Evolutionary conservation across 495 filamentous ascomycete species (phyloP).

Genomic region (Ramalina peruviana): DNA sequence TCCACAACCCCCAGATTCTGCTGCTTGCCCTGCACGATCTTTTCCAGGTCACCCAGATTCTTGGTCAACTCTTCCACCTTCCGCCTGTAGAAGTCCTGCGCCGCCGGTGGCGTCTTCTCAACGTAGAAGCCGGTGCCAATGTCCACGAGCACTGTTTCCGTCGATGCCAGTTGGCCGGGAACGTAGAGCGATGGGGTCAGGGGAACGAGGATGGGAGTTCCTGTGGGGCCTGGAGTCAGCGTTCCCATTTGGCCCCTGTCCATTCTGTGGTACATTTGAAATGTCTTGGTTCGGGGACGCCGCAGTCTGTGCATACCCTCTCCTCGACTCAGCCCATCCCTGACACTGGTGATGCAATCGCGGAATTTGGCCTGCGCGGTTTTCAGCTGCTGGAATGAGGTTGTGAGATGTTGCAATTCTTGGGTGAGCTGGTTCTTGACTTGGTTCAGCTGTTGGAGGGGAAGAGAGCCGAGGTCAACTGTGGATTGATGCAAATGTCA

Average conservation of each 20-base stretch:
- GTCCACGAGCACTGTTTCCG: constrained; percentile 79
- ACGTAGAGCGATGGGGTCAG: constrained; percentile 91
- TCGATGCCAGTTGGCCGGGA: constrained; percentile 61
- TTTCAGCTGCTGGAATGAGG: constrained; percentile 76
- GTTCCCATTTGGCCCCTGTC: constrained; percentile 8
- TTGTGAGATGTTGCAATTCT: constrained; percentile 84
- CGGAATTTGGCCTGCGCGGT: constrained; percentile 81
- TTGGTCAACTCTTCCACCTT: constrained; percentile 69
- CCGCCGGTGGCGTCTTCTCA: constrained; percentile 75
- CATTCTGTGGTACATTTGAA: neutral
- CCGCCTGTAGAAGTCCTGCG: constrained; percentile 66
- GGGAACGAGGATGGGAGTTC: constrained; percentile 68
- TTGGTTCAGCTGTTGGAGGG: constrained; percentile 35
- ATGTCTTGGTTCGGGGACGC: neutral
- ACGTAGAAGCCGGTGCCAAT: constrained; percentile 94
- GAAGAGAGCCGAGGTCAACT: constrained; percentile 52
- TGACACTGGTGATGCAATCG: constrained; percentile 69
- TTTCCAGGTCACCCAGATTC: constrained; percentile 76
- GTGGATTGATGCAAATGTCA: neutral
- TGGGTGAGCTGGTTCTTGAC: constrained; percentile 92
- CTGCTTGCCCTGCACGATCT: constrained; percentile 71
- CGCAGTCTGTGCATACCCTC: constrained; percentile 8
- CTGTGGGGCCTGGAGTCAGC: constrained; percentile 13
- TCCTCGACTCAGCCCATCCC: constrained; percentile 35
- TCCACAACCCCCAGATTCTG: constrained; percentile 76